Evolutionary conservation across 2,329 filamentous ascomycete genomes (phyloP), one percentile per base, ranked within the genome.

Genomic region (Cadophora gregata): DNA sequence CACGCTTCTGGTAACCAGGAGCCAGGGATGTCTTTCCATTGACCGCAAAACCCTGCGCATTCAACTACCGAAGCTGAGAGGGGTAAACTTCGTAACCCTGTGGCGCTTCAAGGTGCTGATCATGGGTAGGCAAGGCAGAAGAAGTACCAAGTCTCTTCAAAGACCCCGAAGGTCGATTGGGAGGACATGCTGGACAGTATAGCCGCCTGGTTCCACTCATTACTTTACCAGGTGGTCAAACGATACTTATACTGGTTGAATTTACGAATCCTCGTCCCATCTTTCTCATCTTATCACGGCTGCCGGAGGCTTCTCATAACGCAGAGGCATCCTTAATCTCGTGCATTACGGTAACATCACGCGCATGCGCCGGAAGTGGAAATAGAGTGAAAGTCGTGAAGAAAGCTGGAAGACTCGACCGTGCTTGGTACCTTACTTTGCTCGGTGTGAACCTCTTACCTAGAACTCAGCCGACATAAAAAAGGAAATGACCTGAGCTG

Each of bases 111-210:
- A 33, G 27, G 42, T 42, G 60, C 38, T 38, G 59, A 24, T 51
- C 63, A n/a, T 50, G 45, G 45, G 38, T 50, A 33, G 45, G 38
- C 50, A 55, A 21, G 59, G 45, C 42, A 50, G 25, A 21, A 21
- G 5, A 29, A 59, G 25, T 47, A 21, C 19, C 19, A 42, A 42
- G 36, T 56, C 61, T 8, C 7, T 47, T 36, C 38, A 29, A 56
- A 51, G 55, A n/a, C 55, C 21, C 50, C 21, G 14, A 42, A 38
- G 31, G 50, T 64, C 55, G 62, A 64, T 56, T 64, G 56, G 64
- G 67, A 38, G 51, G 42, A 63, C 60, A 63, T 60, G 58, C 58
- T 60, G 66, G n/a, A n/a, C 68, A 63, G 10, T 33, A 33, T 68
- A 68, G 65, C 65, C n/a, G 31, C 53, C 24, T 27, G 65, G 64